These are phyloP conservation scores for Mycena pura DNA, from an alignment of 768 basidiomycete species.

Conservation along the genomic window DNA sequence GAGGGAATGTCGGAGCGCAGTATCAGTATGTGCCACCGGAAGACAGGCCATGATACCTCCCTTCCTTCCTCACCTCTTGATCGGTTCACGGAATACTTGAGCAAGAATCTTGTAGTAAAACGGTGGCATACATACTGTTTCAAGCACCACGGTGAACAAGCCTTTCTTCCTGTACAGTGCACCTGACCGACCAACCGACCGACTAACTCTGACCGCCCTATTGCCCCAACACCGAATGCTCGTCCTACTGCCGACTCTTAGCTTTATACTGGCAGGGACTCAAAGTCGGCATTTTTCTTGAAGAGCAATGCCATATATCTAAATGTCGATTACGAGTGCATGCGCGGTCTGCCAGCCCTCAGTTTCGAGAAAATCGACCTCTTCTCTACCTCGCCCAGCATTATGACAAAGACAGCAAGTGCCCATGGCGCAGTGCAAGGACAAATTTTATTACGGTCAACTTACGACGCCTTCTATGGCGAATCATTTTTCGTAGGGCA, in stretches of 20 bases:
- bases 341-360: neutral
- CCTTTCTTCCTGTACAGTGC: constrained; percentile 62
- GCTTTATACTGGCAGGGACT: constrained; percentile 57
- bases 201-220: too few relatives aligned
- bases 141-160: constrained; percentile 42
- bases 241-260: constrained; percentile 44
- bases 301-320: constrained; percentile 61
- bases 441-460: constrained; percentile 43
- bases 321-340: constrained; percentile 47
- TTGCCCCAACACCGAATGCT: constrained; percentile 67
- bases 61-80: too few relatives aligned
- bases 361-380: constrained; percentile 65
- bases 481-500: constrained; percentile 70
- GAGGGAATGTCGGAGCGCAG: constrained; percentile 71
- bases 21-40: constrained; percentile 47
- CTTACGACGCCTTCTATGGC: constrained; percentile 42
- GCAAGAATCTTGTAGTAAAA: too few relatives aligned
- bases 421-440: constrained; percentile 86
- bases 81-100: too few relatives aligned
- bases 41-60: too few relatives aligned
- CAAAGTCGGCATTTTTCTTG: constrained; percentile 55
- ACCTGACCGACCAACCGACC: too few relatives aligned
- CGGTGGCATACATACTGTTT: constrained; percentile 46
- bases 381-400: constrained; percentile 81
- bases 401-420: constrained; percentile 78